Percentiles rank a stretch among this genome's conserved stretches.
Conservation (phyloP, 441 rosid genomes). For the Manihot esculenta region DNA sequence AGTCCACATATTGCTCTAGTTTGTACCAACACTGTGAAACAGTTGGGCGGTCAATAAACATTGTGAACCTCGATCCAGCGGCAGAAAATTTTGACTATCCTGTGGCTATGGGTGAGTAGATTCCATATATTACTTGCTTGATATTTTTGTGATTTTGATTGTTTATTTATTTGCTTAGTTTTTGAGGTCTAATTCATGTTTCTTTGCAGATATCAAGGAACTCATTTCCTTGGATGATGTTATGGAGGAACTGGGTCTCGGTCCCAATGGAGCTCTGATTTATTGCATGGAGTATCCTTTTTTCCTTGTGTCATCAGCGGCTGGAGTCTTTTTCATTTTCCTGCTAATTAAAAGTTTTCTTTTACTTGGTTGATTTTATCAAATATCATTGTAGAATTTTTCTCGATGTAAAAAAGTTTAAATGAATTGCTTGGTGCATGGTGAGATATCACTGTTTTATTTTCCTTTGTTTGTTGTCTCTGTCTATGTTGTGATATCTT, state of each 20-base stretch:
- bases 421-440: neutral
- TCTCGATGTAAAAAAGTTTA: neutral
- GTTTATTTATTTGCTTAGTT: slow-evolving; percentile 5
- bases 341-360: neutral
- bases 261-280: slow-evolving; percentile 86
- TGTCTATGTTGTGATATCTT: too few relatives aligned
- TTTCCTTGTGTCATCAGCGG: neutral
- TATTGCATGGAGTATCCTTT: slow-evolving; percentile 85
- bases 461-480: neutral
- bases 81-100: slow-evolving; percentile 88
- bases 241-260: slow-evolving; percentile 87
- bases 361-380: neutral
- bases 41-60: slow-evolving; percentile 55
- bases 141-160: neutral
- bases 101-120: slow-evolving; percentile 67
- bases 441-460: neutral
- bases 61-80: slow-evolving; percentile 91
- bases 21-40: slow-evolving; percentile 69
- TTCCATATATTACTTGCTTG: neutral
- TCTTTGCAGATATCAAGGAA: slow-evolving; percentile 70
- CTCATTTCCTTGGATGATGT: slow-evolving; percentile 84
- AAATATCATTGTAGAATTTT: neutral
- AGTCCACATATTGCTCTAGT: slow-evolving; percentile 91
- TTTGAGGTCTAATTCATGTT: slow-evolving; percentile 5
- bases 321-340: neutral